Conservation (phyloP, 2,329 filamentous ascomycete species). For the Bipolaris cookei region DNA sequence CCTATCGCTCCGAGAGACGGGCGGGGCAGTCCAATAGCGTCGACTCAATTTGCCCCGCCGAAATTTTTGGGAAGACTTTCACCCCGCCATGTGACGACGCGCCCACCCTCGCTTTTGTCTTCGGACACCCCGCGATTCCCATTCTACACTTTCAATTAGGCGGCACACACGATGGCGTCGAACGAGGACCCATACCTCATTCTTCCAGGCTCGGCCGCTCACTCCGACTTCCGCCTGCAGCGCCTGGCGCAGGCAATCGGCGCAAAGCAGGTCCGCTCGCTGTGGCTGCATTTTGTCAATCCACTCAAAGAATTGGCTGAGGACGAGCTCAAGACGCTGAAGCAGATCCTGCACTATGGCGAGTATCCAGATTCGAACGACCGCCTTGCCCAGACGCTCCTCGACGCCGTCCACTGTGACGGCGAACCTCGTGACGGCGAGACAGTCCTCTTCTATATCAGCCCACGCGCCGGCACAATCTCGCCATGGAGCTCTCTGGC, state of each 20-base stretch:
- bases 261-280: conserved; percentile 55
- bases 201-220: conserved; percentile 62
- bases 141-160: conserved; percentile 17
- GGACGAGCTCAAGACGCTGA: conserved; percentile 59
- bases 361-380: conserved; percentile 57
- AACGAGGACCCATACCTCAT: conserved; percentile 50
- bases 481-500: conserved; percentile 98
- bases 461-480: conserved; percentile 78
- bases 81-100: conserved; percentile 19
- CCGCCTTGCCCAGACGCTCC: conserved; percentile 52
- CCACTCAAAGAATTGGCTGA: conserved; percentile 49
- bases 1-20: background rate
- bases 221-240: conserved; percentile 58
- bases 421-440: conserved; percentile 59
- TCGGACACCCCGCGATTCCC: conserved; percentile 24
- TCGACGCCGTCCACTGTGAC: conserved; percentile 57
- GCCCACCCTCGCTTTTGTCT: conserved; percentile 20
- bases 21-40: conserved; percentile 1
- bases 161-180: conserved; percentile 37
- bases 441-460: conserved; percentile 71
- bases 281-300: conserved; percentile 60
- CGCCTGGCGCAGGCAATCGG: conserved; percentile 55
- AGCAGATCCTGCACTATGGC: conserved; percentile 67
- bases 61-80: conserved; percentile 20
- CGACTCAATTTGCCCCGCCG: conserved; percentile 13